Evolutionary conservation across 2,329 filamentous ascomycete genomes (phyloP).

Genomic region (Colletotrichum coccodes): DNA sequence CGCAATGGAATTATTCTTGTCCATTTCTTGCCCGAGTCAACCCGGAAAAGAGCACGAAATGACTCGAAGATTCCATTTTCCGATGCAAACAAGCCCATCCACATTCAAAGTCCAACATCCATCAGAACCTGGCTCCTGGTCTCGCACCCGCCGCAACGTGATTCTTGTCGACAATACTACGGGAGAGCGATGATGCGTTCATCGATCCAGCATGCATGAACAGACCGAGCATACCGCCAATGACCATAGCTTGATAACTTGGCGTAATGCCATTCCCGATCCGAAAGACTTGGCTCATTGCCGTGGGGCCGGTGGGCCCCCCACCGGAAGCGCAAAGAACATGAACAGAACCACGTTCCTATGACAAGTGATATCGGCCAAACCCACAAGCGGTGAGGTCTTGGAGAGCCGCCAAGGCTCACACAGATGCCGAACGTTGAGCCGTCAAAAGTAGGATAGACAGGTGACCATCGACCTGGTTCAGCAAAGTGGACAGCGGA

Average conservation of each 20-base stretch:
- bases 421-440: slow-evolving; percentile 20
- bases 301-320: background rate
- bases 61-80: background rate
- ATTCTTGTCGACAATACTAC: background rate
- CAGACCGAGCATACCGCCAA: background rate
- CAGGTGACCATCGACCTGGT: slow-evolving; percentile 30
- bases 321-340: background rate
- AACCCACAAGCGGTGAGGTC: background rate
- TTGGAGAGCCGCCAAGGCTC: slow-evolving; percentile 11
- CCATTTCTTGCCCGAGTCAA: background rate
- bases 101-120: background rate
- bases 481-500: background rate
- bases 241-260: background rate
- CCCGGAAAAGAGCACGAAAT: background rate
- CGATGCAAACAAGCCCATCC: background rate
- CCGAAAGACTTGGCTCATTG: background rate
- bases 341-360: background rate
- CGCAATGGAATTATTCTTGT: background rate
- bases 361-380: background rate
- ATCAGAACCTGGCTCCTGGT: background rate
- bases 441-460: background rate
- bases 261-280: background rate
- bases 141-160: background rate
- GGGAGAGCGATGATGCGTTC: background rate
- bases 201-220: background rate